phyloP scores from a whole-genome alignment of 1,284 basidiomycete species.

The Exsudoporus floridanus region DNA sequence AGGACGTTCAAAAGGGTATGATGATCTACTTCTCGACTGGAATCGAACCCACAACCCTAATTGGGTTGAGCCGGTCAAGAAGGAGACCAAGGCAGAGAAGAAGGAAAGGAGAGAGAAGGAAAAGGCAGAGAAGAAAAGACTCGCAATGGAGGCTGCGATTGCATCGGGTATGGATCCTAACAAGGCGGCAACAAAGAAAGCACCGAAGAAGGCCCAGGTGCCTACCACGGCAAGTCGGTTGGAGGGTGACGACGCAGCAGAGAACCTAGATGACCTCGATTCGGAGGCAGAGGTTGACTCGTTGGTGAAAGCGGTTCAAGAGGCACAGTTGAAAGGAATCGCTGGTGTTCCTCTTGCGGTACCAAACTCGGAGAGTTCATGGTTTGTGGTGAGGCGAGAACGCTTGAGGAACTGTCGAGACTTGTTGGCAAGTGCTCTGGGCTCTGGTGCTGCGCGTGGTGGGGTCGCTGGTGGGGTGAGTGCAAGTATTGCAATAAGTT shows the following conservation, averaged over 20 bases:
- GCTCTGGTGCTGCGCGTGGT: constrained; percentile 23
- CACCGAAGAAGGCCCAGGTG: constrained; percentile 48
- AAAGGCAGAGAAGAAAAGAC: constrained; percentile 72
- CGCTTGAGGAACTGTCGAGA: constrained; percentile 67
- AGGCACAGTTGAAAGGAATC: constrained; percentile 53
- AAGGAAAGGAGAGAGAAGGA: constrained; percentile 78
- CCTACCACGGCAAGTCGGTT: constrained; percentile 45
- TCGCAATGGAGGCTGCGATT: constrained; percentile 63
- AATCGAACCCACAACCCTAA: constrained; percentile 91
- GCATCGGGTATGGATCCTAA: constrained; percentile 52
- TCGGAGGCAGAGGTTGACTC: constrained; percentile 71
- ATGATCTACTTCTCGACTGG: constrained; percentile 90
- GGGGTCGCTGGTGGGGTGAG: constrained; percentile 23
- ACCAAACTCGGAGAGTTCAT: constrained; percentile 51
- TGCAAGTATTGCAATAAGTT: constrained; percentile 23
- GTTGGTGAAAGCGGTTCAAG: constrained; percentile 52
- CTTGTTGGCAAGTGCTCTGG: constrained; percentile 58
- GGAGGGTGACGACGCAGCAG: constrained; percentile 59
- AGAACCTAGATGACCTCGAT: constrained; percentile 77
- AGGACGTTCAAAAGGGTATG: constrained; percentile 84
- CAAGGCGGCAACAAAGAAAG: constrained; percentile 53
- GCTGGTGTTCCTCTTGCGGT: constrained; percentile 50
- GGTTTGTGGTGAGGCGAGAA: constrained; percentile 77
- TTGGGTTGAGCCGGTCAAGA: constrained; percentile 89
- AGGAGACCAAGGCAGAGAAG: constrained; percentile 77